Conservation (phyloP, 2,329 filamentous ascomycete genomes). For the Monilinia vaccinii-corymbosi region DNA sequence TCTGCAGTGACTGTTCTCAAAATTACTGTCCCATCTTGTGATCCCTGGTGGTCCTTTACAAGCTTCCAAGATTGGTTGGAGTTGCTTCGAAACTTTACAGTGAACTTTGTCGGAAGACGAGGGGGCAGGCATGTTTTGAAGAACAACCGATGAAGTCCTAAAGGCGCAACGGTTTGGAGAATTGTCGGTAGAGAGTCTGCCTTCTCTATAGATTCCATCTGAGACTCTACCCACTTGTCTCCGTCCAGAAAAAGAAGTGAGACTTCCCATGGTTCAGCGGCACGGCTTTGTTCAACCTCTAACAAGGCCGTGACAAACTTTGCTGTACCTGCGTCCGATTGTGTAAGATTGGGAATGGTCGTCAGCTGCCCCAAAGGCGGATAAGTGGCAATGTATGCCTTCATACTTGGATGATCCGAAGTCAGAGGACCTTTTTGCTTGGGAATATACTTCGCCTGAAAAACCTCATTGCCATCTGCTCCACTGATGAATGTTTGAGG, state of each 20-base stretch:
- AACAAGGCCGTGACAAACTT: constrained; percentile 56
- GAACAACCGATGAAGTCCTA: constrained; percentile 37
- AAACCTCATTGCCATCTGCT: constrained; percentile 28
- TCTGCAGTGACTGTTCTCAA: constrained; percentile 34
- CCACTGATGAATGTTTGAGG: constrained; percentile 20
- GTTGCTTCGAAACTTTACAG: constrained; percentile 56
- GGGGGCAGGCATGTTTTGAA: constrained; percentile 46
- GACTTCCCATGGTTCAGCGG: constrained; percentile 57
- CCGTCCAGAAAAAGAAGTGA: constrained; percentile 62
- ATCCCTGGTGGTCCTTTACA: constrained; percentile 55
- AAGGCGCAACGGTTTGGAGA: constrained; percentile 36
- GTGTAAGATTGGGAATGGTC: constrained; percentile 33
- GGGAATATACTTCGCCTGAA: constrained; percentile 28
- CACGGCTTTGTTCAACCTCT: constrained; percentile 49
- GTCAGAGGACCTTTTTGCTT: constrained; percentile 24
- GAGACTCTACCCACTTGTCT: constrained; percentile 45
- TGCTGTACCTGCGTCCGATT: constrained; percentile 30
- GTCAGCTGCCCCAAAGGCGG: constrained; percentile 73
- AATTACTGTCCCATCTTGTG: constrained; percentile 54
- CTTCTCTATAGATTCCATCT: constrained; percentile 28
- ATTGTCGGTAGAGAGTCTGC: constrained; percentile 35
- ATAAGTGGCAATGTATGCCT: constrained; percentile 47
- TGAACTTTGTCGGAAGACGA: constrained; percentile 49
- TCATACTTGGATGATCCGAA: constrained; percentile 37
- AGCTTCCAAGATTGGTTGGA: constrained; percentile 55